These are phyloP conservation scores for Arthrobotrys sphaeroides DNA, from an alignment of 2,329 filamentous ascomycete genomes.

Conservation along the genomic window DNA sequence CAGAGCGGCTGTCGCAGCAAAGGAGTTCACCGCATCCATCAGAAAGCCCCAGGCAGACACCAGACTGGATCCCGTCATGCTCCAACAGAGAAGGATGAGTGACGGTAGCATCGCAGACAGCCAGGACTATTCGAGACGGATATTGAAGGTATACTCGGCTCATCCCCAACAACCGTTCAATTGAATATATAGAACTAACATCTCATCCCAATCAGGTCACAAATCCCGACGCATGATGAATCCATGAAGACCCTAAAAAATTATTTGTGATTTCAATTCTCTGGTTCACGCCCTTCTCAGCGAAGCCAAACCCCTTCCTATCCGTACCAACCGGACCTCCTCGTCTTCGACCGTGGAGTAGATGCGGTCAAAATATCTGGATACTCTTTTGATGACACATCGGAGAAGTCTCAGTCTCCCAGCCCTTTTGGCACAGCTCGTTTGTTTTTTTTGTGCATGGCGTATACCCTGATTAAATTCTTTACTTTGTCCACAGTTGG, in stretches of 20 bases:
- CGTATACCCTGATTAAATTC: conserved; percentile 48
- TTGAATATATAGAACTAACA: neutral
- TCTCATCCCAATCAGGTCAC: conserved; percentile 28
- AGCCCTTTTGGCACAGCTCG: conserved; percentile 29
- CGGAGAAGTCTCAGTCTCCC: conserved; percentile 32
- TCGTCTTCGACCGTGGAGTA: conserved; percentile 14
- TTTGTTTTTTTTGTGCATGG: conserved; percentile 48
- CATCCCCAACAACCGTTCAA: neutral
- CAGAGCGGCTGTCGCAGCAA: conserved; percentile 80
- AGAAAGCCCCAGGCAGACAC: conserved; percentile 74
- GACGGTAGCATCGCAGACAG: conserved; percentile 97
- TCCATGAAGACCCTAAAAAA: conserved; percentile 15
- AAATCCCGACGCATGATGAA: conserved; percentile 52
- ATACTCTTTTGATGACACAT: conserved; percentile 47
- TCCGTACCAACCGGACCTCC: conserved; percentile 9
- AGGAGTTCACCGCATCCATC: conserved; percentile 68
- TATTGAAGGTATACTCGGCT: conserved; percentile 78
- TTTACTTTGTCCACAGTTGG: conserved; percentile 17
- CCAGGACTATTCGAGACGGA: conserved; percentile 94
- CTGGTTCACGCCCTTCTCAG: conserved; percentile 7
- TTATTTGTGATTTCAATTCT: conserved; percentile 36
- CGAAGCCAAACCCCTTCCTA: conserved; percentile 21
- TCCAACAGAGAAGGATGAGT: conserved; percentile 84
- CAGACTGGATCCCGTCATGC: conserved; percentile 82
- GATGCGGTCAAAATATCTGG: conserved; percentile 41